These are phyloP conservation scores for Tolypocladium ophioglossoides DNA, from an alignment of 2,329 filamentous ascomycete species.

Conservation along the genomic window DNA sequence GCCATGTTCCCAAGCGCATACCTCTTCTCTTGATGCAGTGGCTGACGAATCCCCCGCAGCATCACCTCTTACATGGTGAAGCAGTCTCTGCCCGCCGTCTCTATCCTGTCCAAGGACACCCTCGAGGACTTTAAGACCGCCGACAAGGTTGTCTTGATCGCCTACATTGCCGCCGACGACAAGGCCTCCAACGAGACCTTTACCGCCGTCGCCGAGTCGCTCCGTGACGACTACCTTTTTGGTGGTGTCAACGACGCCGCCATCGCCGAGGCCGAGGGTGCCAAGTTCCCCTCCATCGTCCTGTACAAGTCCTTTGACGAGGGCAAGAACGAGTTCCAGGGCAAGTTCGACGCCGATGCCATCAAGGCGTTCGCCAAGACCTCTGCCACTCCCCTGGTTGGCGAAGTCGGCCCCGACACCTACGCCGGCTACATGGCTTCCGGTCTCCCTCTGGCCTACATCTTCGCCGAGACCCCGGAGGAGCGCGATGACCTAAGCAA, in stretches of 20 bases:
- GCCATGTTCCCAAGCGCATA: not conserved
- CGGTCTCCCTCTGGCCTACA: slow-evolving; percentile 89
- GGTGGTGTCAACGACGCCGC: slow-evolving; percentile 74
- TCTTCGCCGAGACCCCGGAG: slow-evolving; percentile 87
- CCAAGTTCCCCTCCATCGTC: slow-evolving; percentile 76
- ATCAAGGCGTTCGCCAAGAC: slow-evolving; percentile 79
- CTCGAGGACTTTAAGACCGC: slow-evolving; percentile 94
- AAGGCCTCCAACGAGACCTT: slow-evolving; percentile 85
- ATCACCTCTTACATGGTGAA: slow-evolving; percentile 91
- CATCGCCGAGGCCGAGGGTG: slow-evolving; percentile 81
- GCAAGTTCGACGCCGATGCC: slow-evolving; percentile 70
- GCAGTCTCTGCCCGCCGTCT: slow-evolving; percentile 90
- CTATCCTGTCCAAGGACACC: slow-evolving; percentile 66
- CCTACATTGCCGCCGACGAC: slow-evolving; percentile 70
- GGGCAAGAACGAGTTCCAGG: slow-evolving; percentile 73
- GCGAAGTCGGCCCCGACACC: slow-evolving; percentile 93
- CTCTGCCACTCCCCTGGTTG: slow-evolving; percentile 78
- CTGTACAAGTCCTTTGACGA: slow-evolving; percentile 98
- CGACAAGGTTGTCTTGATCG: slow-evolving; percentile 92
- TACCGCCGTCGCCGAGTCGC: slow-evolving; percentile 57
- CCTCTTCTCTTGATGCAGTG: not conserved
- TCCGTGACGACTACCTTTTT: slow-evolving; percentile 89
- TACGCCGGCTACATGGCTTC: slow-evolving; percentile 92
- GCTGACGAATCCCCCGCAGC: slow-evolving; percentile 22
- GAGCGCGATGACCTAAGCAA: slow-evolving; percentile 73